Evolutionary conservation across 371 early-diverging fungal genomes (phyloP), one percentile per base, ranked within the genome.

Genomic region (Mucor sp.): DNA sequence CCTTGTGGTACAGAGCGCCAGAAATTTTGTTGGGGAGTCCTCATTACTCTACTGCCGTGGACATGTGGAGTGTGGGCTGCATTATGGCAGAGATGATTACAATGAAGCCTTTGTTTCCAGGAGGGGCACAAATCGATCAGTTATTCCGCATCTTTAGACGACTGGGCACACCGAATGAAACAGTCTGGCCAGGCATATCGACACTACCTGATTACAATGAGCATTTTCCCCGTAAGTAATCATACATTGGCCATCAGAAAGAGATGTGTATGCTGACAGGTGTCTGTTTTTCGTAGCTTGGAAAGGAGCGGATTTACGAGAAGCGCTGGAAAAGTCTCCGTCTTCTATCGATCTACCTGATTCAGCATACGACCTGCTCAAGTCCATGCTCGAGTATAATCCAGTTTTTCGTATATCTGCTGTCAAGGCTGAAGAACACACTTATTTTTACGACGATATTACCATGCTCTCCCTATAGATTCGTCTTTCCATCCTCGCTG

Each of bases 1-100:
- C 99, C 11, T 83, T 97, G 25, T 97, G 97, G 97, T 99, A 99
- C 76, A 88, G 99, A 60, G 86, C 99, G 7, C 99, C 99, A 7
- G 99, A 99, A 79, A 92, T 99, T 56, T 78, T 99, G 43, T 81
- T 97, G 68, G 99, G 99, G 4, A 85, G 88, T 15, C 89, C 88
- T 58, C 90, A 94, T 66, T 99, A 99, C 78, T 89, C 93, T 6
- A 94, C 91, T 9, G 92, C 91, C 6, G 91, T 99, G 50, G 99
- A 99, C 80, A 96, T 99, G 84, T 99, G 99, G 99, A 92, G 93
- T 68, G 87, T 98, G 30, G 99, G 99, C 0, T 97, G 97, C 76
- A 97, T 99, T 65, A 93, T 98, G 82, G 97, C 96, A 21, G 99
- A 99, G 80, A 95, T 99, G 93, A 85, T 91, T 33, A 74, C 80